Base-by-base conservation (phyloP, 371 early-diverging fungal genomes). In the Umbelopsis sp. region DNA sequence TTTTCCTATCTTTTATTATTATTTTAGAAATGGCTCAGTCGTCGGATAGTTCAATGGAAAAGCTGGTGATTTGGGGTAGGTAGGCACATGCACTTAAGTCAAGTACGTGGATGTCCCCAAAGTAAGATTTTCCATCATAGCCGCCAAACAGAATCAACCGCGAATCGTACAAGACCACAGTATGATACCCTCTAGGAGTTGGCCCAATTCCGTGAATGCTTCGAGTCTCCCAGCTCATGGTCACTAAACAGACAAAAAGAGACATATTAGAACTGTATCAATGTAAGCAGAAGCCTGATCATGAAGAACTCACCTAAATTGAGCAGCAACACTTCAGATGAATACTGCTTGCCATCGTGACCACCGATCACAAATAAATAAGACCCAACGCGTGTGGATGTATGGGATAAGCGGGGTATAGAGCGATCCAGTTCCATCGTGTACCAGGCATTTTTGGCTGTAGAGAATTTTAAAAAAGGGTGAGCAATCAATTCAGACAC, bases 331-430 rank as follows among this genome's bases (percentile, higher is more conserved):
- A 96, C 78, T 66, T 94, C 90, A 69, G 84, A 86, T 25, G 89
- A 87, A 72, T 96, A 96, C 37, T 84, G 82, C 9, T 84, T 75
- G 6, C 95, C 96, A 72, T 95, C 92, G 75, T 96, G 94, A 5
- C 96, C 96, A 44, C 93, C 92, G 45, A 93, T 77, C 22, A 95
- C 85, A 83, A 94, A 95, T 57, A 96, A 74, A 75, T 92, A 96
- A 24, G 92, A 89, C 9, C 96, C 96, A 1, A 96, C 89, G 66
- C 87, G 89, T 2, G 92, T 87, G 0, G 94, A 79, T 18, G 95
- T 86, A 74, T 96, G 96, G 0, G 93, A 90, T 44, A 96, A 77
- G 7, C 96, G 85, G 20, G 91, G 89, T 63, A 91, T 67, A 3
- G 85, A 80, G 18, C 82, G 82, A 48, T 89, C 86, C 51, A 87